phyloP scores from a whole-genome alignment of 306 rosid species.

The Hippophae tibetana region DNA sequence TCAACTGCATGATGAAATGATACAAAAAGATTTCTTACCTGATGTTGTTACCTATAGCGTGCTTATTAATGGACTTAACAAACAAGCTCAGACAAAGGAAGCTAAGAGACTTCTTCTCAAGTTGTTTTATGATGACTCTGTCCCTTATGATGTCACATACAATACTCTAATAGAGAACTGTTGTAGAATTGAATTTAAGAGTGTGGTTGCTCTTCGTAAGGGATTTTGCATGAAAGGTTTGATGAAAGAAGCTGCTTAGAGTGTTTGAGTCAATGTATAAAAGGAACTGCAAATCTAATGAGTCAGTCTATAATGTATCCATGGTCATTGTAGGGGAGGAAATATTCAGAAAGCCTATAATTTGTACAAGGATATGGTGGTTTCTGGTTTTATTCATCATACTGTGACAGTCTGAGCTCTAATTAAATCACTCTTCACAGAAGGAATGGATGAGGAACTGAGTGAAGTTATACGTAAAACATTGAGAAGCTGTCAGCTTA shows the following conservation, averaged over 20 bases:
- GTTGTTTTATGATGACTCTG: slow-evolving; percentile 63
- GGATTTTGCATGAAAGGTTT: slow-evolving; percentile 91
- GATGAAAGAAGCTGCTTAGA: slow-evolving; percentile 73
- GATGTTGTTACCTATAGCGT: slow-evolving; percentile 84
- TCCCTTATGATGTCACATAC: slow-evolving; percentile 59
- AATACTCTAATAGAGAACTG: slow-evolving; percentile 70
- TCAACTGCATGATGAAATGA: slow-evolving; percentile 68
- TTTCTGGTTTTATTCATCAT: slow-evolving; percentile 57
- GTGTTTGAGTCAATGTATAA: slow-evolving; percentile 54
- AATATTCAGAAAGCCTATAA: slow-evolving; percentile 51
- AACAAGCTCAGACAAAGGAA: slow-evolving; percentile 72
- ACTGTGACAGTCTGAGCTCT: slow-evolving; percentile 59
- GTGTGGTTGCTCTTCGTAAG: slow-evolving; percentile 63
- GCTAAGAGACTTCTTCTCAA: slow-evolving; percentile 83
- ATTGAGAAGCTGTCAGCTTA: slow-evolving; percentile 48
- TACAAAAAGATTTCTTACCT: slow-evolving; percentile 58
- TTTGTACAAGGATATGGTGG: slow-evolving; percentile 57
- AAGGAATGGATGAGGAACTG: slow-evolving; percentile 57
- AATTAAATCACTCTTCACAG: slow-evolving; percentile 45
- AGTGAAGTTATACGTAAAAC: slow-evolving; percentile 42
- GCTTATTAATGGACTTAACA: slow-evolving; percentile 81
- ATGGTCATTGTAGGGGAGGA: slow-evolving; percentile 72
- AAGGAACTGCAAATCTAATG: slow-evolving; percentile 48
- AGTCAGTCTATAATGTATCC: slow-evolving; percentile 62
- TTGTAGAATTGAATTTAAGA: slow-evolving; percentile 47